Conservation (phyloP, 768 basidiomycete genomes). For the Melanogaster broomeanus region DNA sequence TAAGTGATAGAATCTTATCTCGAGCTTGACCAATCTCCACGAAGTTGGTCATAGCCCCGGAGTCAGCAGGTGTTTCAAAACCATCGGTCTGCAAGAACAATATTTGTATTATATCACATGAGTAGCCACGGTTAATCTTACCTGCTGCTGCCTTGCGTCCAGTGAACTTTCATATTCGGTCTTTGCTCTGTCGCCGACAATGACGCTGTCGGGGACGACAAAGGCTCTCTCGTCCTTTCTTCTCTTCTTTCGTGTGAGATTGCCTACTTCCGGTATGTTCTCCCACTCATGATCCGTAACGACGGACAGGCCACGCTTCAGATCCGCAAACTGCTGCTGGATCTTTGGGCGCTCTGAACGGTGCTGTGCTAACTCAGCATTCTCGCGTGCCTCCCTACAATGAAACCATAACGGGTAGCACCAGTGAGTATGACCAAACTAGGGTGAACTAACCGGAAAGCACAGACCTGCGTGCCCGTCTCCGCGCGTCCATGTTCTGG, state of each 20-base stretch:
- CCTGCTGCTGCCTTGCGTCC: slow-evolving; percentile 77
- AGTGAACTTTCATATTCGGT: slow-evolving; percentile 77
- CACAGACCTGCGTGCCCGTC: slow-evolving; percentile 76
- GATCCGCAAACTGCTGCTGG: slow-evolving; percentile 92
- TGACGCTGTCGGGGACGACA: slow-evolving; percentile 91
- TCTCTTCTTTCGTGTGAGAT: slow-evolving; percentile 89
- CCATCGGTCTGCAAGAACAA: slow-evolving; percentile 46
- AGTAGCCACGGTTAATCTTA: slow-evolving; percentile 29
- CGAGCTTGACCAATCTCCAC: slow-evolving; percentile 97
- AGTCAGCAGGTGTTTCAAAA: slow-evolving; percentile 78
- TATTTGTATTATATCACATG: background rate
- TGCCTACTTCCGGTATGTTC: slow-evolving; percentile 92
- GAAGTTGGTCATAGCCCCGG: slow-evolving; percentile 85
- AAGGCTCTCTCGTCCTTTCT: slow-evolving; percentile 83
- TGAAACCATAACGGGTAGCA: slow-evolving; percentile 16
- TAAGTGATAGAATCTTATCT: slow-evolving; percentile 92
- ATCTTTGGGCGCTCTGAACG: slow-evolving; percentile 92
- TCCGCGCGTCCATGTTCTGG: slow-evolving; percentile 82
- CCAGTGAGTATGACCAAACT: slow-evolving; percentile 28
- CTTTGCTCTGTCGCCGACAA: slow-evolving; percentile 81
- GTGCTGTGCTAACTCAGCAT: slow-evolving; percentile 70
- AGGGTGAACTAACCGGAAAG: slow-evolving; percentile 42
- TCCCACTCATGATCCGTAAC: slow-evolving; percentile 96
- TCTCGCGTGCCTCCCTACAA: slow-evolving; percentile 73
- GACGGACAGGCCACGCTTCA: slow-evolving; percentile 85